phyloP scores from a whole-genome alignment of 2,329 filamentous ascomycete genomes.

The Blastomyces silverae region DNA sequence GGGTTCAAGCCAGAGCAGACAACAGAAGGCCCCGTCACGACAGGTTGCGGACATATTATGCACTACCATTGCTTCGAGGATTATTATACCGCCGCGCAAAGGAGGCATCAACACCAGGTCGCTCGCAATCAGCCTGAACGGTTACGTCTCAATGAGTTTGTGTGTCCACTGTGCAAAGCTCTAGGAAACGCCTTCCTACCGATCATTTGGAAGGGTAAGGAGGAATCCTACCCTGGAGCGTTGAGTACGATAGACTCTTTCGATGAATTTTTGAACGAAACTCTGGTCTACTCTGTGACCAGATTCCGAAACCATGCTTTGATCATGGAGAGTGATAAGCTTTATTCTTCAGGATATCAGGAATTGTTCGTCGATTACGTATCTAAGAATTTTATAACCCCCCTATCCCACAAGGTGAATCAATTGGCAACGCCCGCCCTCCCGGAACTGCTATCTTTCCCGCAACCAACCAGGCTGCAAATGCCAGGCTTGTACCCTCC shows the following conservation, averaged over 20 bases:
- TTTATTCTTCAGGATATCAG: constrained; percentile 36
- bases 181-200: constrained; percentile 91
- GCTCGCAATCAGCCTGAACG: constrained; percentile 88
- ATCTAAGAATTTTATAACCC: constrained; percentile 45
- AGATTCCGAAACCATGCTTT: constrained; percentile 46
- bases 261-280: constrained; percentile 59
- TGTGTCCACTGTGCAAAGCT: constrained; percentile 94
- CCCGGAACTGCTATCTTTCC: constrained; percentile 28
- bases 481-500: constrained; percentile 38
- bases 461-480: constrained; percentile 29
- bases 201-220: constrained; percentile 88
- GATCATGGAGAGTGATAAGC: constrained; percentile 33
- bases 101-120: constrained; percentile 85
- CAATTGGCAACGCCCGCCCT: constrained; percentile 29
- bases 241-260: constrained; percentile 58
- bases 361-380: constrained; percentile 49
- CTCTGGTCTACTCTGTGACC: constrained; percentile 47
- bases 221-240: constrained; percentile 72
- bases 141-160: constrained; percentile 73
- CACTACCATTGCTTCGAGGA: constrained; percentile 92
- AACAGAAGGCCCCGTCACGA: constrained; percentile 70
- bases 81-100: constrained; percentile 75
- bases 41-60: constrained; percentile 97
- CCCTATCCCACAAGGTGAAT: constrained; percentile 41
- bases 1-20: constrained; percentile 69